Evolutionary conservation across 805 yeast species (phyloP).

Genomic region (Metschnikowia henanensis): DNA sequence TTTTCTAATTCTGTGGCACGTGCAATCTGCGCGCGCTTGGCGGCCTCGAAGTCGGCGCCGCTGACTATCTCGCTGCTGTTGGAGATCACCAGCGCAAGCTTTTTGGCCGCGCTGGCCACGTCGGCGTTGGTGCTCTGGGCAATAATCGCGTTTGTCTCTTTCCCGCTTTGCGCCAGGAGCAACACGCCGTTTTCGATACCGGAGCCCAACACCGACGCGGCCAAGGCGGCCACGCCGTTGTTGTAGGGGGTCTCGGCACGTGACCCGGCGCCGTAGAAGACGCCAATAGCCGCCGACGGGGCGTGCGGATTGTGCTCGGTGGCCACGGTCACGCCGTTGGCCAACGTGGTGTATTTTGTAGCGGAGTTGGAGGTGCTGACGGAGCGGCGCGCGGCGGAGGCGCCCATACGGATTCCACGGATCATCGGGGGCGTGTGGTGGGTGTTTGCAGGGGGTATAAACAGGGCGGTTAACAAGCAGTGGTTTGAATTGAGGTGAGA

Average conservation of each 20-base stretch:
- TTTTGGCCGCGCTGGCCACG: conserved; percentile 49
- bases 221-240: conserved; percentile 75
- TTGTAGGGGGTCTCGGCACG: conserved; percentile 77
- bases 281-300: conserved; percentile 62
- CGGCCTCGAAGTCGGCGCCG: conserved; percentile 47
- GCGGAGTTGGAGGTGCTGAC: conserved; percentile 56
- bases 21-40: conserved; percentile 46
- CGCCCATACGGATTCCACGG: conserved; percentile 42
- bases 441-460: conserved; percentile 12
- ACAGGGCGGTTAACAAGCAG: conserved; percentile 8
- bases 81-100: conserved; percentile 47
- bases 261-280: conserved; percentile 76
- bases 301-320: conserved; percentile 60
- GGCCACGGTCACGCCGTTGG: conserved; percentile 75
- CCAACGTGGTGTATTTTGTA: conserved; percentile 68
- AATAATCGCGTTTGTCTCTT: conserved; percentile 64
- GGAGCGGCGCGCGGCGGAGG: conserved; percentile 49
- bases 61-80: conserved; percentile 36
- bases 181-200: conserved; percentile 54
- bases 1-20: conserved; percentile 57
- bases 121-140: conserved; percentile 56
- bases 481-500: background rate
- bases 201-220: conserved; percentile 49
- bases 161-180: conserved; percentile 52
- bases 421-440: conserved; percentile 27